Percentiles rank a stretch among this genome's conserved stretches.
These are phyloP conservation scores for Stenocarpella maydis DNA, from an alignment of 2,329 filamentous ascomycete species.

Conservation along the genomic window DNA sequence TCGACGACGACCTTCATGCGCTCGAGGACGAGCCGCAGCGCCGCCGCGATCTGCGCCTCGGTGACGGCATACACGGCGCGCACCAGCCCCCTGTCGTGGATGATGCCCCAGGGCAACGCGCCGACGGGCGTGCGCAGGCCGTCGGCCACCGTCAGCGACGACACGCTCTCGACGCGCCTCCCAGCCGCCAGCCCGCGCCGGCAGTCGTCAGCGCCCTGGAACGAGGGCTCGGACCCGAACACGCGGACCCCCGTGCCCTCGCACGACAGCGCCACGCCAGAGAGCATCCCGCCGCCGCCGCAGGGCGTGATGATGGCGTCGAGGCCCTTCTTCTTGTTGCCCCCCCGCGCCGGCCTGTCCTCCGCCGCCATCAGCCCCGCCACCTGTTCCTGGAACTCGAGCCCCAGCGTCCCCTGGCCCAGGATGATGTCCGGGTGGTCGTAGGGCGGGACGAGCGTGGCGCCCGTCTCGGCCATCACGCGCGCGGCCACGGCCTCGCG, in stretches of 20 bases:
- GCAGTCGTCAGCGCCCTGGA: constrained; percentile 85
- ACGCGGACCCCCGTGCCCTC: constrained; percentile 76
- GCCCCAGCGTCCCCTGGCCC: constrained; percentile 87
- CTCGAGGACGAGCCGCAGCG: constrained; percentile 83
- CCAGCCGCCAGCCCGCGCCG: constrained; percentile 73
- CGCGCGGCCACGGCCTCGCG: constrained; percentile 79
- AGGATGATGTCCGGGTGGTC: constrained; percentile 92
- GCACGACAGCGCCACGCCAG: constrained; percentile 80
- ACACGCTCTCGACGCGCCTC: constrained; percentile 71
- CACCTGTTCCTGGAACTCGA: constrained; percentile 84
- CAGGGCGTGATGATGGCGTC: constrained; percentile 83
- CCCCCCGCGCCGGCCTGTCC: constrained; percentile 37
- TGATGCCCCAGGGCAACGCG: constrained; percentile 76
- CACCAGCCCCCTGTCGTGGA: constrained; percentile 77
- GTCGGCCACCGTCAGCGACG: constrained; percentile 85
- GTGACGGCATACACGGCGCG: constrained; percentile 74
- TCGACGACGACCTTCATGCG: constrained; percentile 91
- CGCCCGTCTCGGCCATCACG: constrained; percentile 76
- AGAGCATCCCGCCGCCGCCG: constrained; percentile 88
- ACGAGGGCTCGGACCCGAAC: constrained; percentile 87
- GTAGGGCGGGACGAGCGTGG: constrained; percentile 86
- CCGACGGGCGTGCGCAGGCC: constrained; percentile 87
- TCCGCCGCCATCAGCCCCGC: constrained; percentile 55
- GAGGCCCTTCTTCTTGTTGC: constrained; percentile 49
- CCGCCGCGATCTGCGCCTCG: constrained; percentile 81